Evolutionary conservation across 2,329 filamentous ascomycete species (phyloP), one percentile per base, ranked within the genome.

Genomic region (Arthrobotrys musiformis): DNA sequence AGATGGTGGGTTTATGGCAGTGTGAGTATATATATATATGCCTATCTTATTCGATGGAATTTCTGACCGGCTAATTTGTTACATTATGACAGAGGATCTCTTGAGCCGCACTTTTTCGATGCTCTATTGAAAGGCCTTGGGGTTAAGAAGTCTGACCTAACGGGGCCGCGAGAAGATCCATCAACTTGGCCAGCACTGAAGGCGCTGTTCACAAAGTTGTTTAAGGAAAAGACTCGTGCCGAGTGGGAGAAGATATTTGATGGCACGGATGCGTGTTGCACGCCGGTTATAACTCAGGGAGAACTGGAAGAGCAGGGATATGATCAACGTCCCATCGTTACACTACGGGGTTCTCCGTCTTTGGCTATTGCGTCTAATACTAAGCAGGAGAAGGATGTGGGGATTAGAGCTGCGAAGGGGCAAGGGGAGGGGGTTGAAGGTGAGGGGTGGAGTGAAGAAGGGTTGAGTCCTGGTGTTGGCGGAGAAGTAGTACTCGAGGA

Each of bases 201-300:
- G 61, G 81, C 84, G 0, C 82, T 89, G 1, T 91, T 97, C 79
- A 87, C 86, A 1, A 82, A 82, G 2, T 86, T 85, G 0, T 97
- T 98, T 83, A 89, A 86, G 82, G 83, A 85, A 50, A 93, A 90
- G 84, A 91, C 91, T 3, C 87, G 94, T 35, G 82, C 84, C 0
- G 91, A 97, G 82, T 98, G 94, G 94, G 94, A 97, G 84, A 82
- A 77, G 2, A 85, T 97, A 4, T 98, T 97, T 82, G 92, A 97
- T 82, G 92, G 92, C 9, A 95, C 92, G 0, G 94, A 98, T 84
- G 94, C 94, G 0, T 98, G 94, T 83, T 93, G 91, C 79, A 93
- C 92, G n/a, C 94, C 94, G 0, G 92, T 98, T 0, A 85, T 97
- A 46, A 90, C 90, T 35, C 92, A 93, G 79, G 81, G 80, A 0